Evolutionary conservation across 164 flowering plant species (phyloP).

Genomic region (Dillenia turbinata): DNA sequence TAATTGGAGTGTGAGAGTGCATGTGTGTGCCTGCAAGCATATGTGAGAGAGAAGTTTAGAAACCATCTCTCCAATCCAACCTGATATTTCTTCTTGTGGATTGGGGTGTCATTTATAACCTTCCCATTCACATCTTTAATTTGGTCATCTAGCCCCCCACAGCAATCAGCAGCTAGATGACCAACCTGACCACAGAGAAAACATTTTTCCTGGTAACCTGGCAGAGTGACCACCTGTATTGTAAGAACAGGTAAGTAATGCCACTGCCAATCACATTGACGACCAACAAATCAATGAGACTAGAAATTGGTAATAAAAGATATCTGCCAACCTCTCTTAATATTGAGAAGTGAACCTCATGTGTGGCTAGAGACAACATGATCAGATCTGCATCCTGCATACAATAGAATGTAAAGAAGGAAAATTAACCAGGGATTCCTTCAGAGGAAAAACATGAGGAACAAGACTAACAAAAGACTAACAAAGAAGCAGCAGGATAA

Average conservation of each 20-base stretch:
- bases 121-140: slow-evolving; percentile 29
- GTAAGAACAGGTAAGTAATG: background rate
- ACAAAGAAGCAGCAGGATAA: background rate
- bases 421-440: background rate
- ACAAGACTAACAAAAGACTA: background rate
- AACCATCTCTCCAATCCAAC: slow-evolving; percentile 24
- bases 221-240: slow-evolving; percentile 67
- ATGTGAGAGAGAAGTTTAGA: background rate
- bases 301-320: background rate
- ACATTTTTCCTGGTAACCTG: slow-evolving; percentile 91
- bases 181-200: slow-evolving; percentile 86
- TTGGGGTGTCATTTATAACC: slow-evolving; percentile 55
- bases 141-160: slow-evolving; percentile 27
- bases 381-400: slow-evolving; percentile 95
- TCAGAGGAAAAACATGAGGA: background rate
- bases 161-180: slow-evolving; percentile 93
- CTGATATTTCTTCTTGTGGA: slow-evolving; percentile 97
- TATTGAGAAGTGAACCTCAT: slow-evolving; percentile 95
- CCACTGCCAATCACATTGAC: background rate
- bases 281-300: slow-evolving; percentile 1
- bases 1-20: background rate
- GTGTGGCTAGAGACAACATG: slow-evolving; percentile 92
- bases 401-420: slow-evolving; percentile 6
- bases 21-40: background rate
- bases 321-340: slow-evolving; percentile 75